Evolutionary conservation across 176 grass and related monocot genomes (phyloP), one percentile per base, ranked within the genome.

Genomic region (Avena atlantica): DNA sequence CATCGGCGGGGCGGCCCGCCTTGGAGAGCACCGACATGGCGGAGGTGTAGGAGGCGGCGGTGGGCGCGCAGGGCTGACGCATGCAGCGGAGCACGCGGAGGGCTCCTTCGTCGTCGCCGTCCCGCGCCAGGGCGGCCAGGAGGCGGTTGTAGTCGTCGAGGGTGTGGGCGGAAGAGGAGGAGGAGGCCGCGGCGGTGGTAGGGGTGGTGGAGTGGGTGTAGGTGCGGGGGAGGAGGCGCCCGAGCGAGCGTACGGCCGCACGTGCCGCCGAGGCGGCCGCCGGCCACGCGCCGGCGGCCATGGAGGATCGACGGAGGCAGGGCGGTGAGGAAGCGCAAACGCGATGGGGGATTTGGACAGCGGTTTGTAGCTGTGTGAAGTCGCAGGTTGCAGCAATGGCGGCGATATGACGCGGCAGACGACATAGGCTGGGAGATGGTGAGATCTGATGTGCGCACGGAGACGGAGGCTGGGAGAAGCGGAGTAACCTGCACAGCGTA

Each of bases 121-220:
- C 85, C 12, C 78, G 40, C 47, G 94, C 86, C 72, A 96, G 78
- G 17, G 73, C 85, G 29, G 56, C 77, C 60, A 98, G 88, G 79
- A 94, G 87, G 87, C 85, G 65, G 94, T 98, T 92, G 89, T 89
- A 96, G 76, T 94, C 93, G 80, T 85, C 76, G 23, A 86, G 76
- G 65, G 88, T 79, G 63, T 83, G 88, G 72, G 78, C 40, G 1
- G 85, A 47, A 2, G 89, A 11, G 3, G 37, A 91, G 87, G 71
- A 85, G 37, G 85, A 13, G 31, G 84, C 62, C 16, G 89, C 65
- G 21, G 15, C 10, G 58, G 72, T n/a, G n/a, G n/a, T n/a, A n/a
- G n/a, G n/a, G n/a, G n/a, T n/a, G n/a, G n/a, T 50, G 70, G 78
- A 73, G 78, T 64, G 65, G 11, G 82, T 29, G 20, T 62, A 79